Evolutionary conservation across 257 asterid genomes (phyloP).

Genomic region (Lycium barbarum): DNA sequence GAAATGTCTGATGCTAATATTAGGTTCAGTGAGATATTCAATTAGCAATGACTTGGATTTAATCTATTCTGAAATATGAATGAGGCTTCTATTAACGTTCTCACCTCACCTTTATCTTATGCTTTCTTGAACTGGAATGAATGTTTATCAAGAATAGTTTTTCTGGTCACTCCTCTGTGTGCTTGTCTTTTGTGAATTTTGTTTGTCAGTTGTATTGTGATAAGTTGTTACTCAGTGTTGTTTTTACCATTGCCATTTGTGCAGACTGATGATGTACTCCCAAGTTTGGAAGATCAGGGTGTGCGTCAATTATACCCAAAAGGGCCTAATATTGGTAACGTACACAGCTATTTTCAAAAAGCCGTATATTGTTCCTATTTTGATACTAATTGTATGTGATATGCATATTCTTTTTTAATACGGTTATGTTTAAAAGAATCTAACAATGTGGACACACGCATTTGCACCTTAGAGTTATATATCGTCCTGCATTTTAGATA

Average conservation of each 20-base stretch:
- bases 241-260: conserved; percentile 30
- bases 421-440: not conserved
- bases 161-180: conserved; percentile 12
- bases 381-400: not conserved
- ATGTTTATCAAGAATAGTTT: not conserved
- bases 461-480: not conserved
- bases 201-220: conserved; percentile 14
- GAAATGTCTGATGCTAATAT: conserved; percentile 11
- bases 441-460: not conserved
- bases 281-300: conserved; percentile 94
- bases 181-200: conserved; percentile 4
- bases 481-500: conserved; percentile 1
- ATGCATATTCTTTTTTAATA: not conserved
- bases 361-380: not conserved
- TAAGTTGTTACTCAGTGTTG: not conserved
- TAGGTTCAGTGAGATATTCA: not conserved
- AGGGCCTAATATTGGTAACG: conserved; percentile 78
- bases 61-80: conserved; percentile 13
- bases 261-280: conserved; percentile 93
- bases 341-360: not conserved
- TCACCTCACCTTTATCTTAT: conserved; percentile 4
- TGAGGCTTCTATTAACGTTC: not conserved
- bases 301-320: conserved; percentile 91
- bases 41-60: not conserved
- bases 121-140: not conserved